A percentile compares a stretch with the other conserved stretches of the same genome.
Evolutionary conservation across 495 filamentous ascomycete species (phyloP).

Genomic region (Tuber magnatum): DNA sequence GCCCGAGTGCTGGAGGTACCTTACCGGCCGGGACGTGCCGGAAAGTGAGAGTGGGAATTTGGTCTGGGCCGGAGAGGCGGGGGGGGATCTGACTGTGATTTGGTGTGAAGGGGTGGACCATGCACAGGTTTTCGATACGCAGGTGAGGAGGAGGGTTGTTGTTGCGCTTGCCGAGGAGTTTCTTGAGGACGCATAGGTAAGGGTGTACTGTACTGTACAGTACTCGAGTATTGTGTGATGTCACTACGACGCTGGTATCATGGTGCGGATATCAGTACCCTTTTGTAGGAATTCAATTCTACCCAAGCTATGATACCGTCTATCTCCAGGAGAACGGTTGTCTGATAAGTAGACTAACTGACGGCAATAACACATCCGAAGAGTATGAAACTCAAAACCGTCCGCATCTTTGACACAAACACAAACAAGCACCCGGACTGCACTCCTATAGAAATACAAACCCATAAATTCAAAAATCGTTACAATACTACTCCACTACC

Average conservation of each 20-base stretch:
- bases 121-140: conserved; percentile 58
- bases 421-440: too few relatives aligned
- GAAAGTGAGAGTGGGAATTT: conserved; percentile 23
- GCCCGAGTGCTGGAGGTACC: conserved; percentile 51
- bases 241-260: neutral
- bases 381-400: too few relatives aligned
- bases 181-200: neutral
- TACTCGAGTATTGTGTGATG: neutral
- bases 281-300: neutral
- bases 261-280: too few relatives aligned
- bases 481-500: too few relatives aligned
- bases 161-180: conserved; percentile 40
- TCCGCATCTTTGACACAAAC: too few relatives aligned
- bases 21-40: conserved; percentile 44
- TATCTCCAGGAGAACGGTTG: neutral
- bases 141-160: conserved; percentile 43
- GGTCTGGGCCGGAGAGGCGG: conserved; percentile 17
- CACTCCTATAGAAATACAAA: too few relatives aligned
- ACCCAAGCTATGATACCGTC: neutral
- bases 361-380: too few relatives aligned
- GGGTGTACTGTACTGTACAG: too few relatives aligned
- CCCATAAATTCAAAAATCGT: too few relatives aligned
- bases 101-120: conserved; percentile 61
- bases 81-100: conserved; percentile 42
- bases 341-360: too few relatives aligned